Percentiles rank a stretch among this genome's conserved stretches.
Evolutionary conservation across 192 early-diverging fungal genomes (phyloP).

Genomic region (Coemansia sp.): DNA sequence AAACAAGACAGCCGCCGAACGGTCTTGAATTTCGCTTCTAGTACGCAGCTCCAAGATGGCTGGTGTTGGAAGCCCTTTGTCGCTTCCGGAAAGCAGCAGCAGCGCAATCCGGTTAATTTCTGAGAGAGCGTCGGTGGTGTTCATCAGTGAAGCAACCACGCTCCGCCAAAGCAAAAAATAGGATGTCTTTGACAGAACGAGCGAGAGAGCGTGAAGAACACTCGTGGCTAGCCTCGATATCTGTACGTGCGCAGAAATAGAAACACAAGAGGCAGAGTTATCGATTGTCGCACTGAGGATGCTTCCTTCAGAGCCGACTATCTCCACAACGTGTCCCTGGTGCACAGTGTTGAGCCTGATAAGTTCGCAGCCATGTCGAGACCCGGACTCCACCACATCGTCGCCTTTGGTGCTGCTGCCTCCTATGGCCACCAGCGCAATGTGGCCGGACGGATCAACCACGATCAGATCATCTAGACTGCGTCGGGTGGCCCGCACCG

Average conservation of each 20-base stretch:
- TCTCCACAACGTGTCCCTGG: constrained; percentile 4
- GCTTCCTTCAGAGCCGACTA: constrained; percentile 13
- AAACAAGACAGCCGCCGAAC: constrained; percentile 36
- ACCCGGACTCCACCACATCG: neutral
- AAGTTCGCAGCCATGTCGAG: neutral
- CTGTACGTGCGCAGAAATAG: constrained; percentile 10
- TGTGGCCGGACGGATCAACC: constrained; percentile 17
- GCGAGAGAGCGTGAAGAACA: constrained; percentile 24
- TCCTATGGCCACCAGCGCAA: constrained; percentile 8
- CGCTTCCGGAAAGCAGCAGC: constrained; percentile 26
- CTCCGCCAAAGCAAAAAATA: constrained; percentile 22
- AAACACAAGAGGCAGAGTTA: neutral
- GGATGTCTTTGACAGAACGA: constrained; percentile 25
- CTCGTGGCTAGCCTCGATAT: constrained; percentile 23
- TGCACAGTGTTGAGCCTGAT: constrained; percentile 3
- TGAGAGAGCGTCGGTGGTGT: constrained; percentile 2
- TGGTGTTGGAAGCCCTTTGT: constrained; percentile 5
- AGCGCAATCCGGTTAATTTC: constrained; percentile 23
- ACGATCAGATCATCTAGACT: constrained; percentile 40
- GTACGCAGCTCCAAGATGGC: constrained; percentile 18
- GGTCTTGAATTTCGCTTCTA: constrained; percentile 29
- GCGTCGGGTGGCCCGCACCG: constrained; percentile 13
- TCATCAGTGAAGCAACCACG: constrained; percentile 13
- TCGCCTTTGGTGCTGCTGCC: neutral
- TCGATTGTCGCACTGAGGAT: constrained; percentile 4